phyloP scores from a whole-genome alignment of 1,284 basidiomycete genomes.

The Cryptococcus sp. region DNA sequence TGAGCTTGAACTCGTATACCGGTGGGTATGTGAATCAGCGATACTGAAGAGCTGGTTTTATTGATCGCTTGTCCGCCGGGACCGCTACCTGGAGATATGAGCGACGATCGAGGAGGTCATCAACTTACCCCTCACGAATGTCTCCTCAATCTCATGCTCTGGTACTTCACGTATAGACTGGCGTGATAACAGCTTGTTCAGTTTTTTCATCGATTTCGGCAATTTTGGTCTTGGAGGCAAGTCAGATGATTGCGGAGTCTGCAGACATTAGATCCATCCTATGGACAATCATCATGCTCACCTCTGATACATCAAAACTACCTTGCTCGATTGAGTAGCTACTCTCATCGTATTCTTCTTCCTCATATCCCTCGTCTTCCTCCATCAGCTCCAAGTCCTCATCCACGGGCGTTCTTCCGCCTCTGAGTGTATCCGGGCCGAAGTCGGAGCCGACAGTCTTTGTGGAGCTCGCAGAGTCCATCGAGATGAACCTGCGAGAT shows the following conservation, averaged over 20 bases:
- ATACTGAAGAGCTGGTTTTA: conserved; percentile 49
- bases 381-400: conserved; percentile 3
- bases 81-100: conserved; percentile 37
- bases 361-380: background rate
- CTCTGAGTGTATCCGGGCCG: background rate
- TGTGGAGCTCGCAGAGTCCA: too few relatives aligned
- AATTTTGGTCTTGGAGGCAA: conserved; percentile 13
- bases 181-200: conserved; percentile 32
- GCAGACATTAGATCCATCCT: background rate
- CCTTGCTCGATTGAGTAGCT: background rate
- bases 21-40: conserved; percentile 47
- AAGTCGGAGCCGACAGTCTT: too few relatives aligned
- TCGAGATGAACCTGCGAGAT: too few relatives aligned
- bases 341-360: background rate
- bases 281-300: background rate
- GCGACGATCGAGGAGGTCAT: background rate
- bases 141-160: conserved; percentile 44
- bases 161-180: conserved; percentile 26
- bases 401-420: background rate
- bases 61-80: conserved; percentile 51
- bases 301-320: background rate
- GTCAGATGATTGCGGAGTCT: background rate
- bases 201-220: conserved; percentile 35
- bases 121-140: conserved; percentile 42
- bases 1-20: conserved; percentile 49